Conservation (phyloP, 176 grass and related monocot species). For the Aegilops speltoides region DNA sequence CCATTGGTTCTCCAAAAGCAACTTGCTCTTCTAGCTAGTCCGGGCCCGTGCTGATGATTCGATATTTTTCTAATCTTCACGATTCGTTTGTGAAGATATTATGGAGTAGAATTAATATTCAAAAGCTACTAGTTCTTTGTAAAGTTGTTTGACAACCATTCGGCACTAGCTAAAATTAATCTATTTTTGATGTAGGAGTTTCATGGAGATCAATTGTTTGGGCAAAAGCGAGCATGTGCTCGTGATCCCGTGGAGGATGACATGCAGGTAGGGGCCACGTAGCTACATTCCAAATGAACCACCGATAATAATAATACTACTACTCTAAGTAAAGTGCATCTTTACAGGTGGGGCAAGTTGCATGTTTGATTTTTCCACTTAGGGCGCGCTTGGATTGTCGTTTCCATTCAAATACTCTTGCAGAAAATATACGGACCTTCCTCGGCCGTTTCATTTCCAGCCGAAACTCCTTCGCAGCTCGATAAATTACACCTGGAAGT, state of each 20-base stretch:
- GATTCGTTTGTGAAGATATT: neutral
- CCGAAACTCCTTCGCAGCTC: too few species aligned
- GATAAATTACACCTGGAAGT: too few species aligned
- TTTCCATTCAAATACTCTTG: too few species aligned
- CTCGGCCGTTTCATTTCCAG: too few species aligned
- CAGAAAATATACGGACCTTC: too few species aligned
- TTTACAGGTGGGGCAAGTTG: neutral
- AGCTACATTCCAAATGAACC: neutral
- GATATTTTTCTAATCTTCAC: too few species aligned
- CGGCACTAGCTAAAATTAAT: neutral
- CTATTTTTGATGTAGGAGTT: neutral
- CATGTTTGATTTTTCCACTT: neutral
- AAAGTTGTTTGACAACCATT: neutral
- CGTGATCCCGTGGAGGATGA: neutral
- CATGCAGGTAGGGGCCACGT: neutral
- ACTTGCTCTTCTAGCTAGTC: neutral
- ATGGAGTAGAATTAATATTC: neutral
- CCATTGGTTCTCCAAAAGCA: neutral
- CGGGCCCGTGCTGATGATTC: too few species aligned
- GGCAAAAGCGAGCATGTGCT: neutral
- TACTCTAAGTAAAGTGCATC: neutral
- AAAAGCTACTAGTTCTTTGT: too few species aligned
- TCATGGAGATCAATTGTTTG: neutral
- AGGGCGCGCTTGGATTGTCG: too few species aligned
- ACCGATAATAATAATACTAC: neutral